Percentiles rank a stretch among this genome's conserved stretches.
Evolutionary conservation across 176 grass and related monocot species (phyloP).

Genomic region (Olyra latifolia): DNA sequence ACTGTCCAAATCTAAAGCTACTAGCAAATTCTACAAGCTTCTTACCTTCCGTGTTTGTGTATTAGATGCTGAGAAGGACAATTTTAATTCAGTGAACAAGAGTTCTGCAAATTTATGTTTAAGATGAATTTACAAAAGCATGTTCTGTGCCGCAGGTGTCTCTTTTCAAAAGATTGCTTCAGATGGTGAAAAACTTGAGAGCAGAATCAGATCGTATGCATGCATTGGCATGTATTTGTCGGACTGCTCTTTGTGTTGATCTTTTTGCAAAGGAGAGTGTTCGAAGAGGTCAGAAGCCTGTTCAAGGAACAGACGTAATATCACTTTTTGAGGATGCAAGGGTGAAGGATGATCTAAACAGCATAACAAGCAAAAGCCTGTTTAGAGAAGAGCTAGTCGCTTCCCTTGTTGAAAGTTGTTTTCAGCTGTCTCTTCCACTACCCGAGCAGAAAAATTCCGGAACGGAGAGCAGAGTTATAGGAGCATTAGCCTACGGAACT

Average conservation of each 20-base stretch:
- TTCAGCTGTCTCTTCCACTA: conserved; percentile 95
- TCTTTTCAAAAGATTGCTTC: conserved; percentile 91
- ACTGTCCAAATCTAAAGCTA: not conserved
- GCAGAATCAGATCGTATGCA: conserved; percentile 98
- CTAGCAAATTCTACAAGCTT: not conserved
- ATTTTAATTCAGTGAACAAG: not conserved
- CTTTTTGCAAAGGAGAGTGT: conserved; percentile 99
- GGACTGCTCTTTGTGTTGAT: conserved; percentile 98
- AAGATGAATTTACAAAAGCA: conserved; percentile 20
- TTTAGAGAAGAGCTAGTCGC: conserved; percentile 97
- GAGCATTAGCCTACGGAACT: conserved; percentile 97
- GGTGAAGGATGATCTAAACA: conserved; percentile 93
- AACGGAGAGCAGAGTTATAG: conserved; percentile 97
- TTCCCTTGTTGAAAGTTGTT: conserved; percentile 95
- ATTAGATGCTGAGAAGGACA: conserved; percentile 4
- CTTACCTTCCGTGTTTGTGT: conserved; percentile 15
- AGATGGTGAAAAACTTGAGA: conserved; percentile 97
- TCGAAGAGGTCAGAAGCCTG: conserved; percentile 92
- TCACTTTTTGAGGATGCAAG: conserved; percentile 98
- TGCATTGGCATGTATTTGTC: conserved; percentile 93
- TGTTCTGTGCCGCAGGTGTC: conserved; percentile 65
- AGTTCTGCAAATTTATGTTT: not conserved
- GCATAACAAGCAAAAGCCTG: conserved; percentile 86
- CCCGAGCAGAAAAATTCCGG: conserved; percentile 95
- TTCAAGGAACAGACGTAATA: conserved; percentile 91